phyloP scores from a whole-genome alignment of 2,329 filamentous ascomycete species.

The Fonsecaea pugnacius region DNA sequence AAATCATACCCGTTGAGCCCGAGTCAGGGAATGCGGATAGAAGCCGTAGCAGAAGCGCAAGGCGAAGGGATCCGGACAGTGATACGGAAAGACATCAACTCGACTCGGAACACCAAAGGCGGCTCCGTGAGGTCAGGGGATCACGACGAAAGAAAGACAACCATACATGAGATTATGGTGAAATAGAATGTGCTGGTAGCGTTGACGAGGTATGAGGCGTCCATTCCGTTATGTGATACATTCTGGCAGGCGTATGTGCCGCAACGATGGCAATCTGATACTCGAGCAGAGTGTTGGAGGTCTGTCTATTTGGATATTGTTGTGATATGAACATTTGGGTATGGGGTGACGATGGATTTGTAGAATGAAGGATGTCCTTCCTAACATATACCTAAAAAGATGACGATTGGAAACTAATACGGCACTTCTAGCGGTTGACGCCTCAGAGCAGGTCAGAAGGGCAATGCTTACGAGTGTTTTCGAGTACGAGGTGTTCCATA shows the following conservation, averaged over 20 bases:
- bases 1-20: conserved; percentile 10
- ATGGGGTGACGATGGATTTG: background rate
- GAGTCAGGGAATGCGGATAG: conserved; percentile 23
- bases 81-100: conserved; percentile 24
- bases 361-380: background rate
- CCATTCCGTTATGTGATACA: background rate
- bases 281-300: background rate
- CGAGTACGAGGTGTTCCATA: background rate
- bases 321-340: background rate
- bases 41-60: conserved; percentile 39
- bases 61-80: conserved; percentile 41
- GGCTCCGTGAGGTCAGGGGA: conserved; percentile 30
- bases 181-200: background rate
- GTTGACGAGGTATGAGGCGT: background rate
- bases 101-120: conserved; percentile 26
- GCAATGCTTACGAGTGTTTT: background rate
- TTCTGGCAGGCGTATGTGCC: background rate
- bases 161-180: conserved; percentile 17
- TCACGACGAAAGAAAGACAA: conserved; percentile 20
- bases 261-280: background rate
- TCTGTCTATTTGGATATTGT: background rate
- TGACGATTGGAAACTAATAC: background rate
- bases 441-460: background rate
- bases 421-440: background rate
- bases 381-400: background rate